Percentiles rank a stretch among this genome's conserved stretches.
phyloP scores from a whole-genome alignment of 768 basidiomycete species.

The Dioszegia crocea region DNA sequence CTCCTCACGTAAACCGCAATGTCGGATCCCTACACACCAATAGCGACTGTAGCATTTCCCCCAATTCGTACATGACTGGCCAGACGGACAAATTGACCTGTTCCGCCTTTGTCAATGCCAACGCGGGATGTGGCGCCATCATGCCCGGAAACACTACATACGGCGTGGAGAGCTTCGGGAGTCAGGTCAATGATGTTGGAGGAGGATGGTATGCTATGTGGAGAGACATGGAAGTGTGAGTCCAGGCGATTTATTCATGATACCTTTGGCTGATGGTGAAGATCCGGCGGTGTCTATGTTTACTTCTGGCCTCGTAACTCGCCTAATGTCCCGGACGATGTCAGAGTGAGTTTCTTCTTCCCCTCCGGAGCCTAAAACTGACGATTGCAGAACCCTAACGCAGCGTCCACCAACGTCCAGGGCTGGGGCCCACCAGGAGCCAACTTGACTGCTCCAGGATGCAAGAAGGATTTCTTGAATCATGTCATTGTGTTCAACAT shows the following conservation, averaged over 20 bases:
- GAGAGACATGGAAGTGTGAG: constrained; percentile 41
- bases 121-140: constrained; percentile 62
- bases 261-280: constrained; percentile 7
- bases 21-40: constrained; percentile 41
- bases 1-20: constrained; percentile 8
- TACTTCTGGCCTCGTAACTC: constrained; percentile 63
- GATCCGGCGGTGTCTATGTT: constrained; percentile 55
- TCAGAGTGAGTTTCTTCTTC: constrained; percentile 55
- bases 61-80: constrained; percentile 33
- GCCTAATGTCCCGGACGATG: constrained; percentile 53
- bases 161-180: constrained; percentile 29
- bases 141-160: constrained; percentile 34
- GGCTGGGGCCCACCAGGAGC: constrained; percentile 42
- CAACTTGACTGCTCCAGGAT: constrained; percentile 43
- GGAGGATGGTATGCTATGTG: constrained; percentile 61
- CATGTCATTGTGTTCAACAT: constrained; percentile 57
- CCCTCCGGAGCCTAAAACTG: constrained; percentile 17
- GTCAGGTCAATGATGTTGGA: constrained; percentile 43
- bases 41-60: constrained; percentile 18
- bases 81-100: constrained; percentile 28
- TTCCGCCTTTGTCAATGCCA: constrained; percentile 52
- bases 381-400: constrained; percentile 25
- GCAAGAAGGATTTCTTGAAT: constrained; percentile 42
- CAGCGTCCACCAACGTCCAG: constrained; percentile 30
- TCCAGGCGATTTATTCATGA: neutral